Conservation (phyloP, 768 basidiomycete species). For the Cystofilobasidium macerans region DNA sequence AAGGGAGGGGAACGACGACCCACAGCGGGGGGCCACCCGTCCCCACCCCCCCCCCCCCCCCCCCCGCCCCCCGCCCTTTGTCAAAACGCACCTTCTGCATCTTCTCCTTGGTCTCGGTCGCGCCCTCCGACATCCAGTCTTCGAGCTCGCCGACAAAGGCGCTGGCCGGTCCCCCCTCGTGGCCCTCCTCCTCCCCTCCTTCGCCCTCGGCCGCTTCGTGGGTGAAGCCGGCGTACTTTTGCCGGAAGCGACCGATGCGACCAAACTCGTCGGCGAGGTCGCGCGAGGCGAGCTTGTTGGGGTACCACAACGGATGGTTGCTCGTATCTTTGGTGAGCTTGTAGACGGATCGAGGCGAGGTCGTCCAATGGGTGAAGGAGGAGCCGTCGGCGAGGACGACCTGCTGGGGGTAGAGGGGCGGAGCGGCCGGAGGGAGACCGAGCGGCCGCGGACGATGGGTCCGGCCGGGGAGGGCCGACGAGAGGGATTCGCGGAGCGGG, state of each 20-base stretch:
- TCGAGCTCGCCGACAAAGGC: slow-evolving; percentile 20
- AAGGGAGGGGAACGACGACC: neutral
- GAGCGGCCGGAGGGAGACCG: slow-evolving; percentile 12
- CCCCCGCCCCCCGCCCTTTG: no score
- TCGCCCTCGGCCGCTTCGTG: slow-evolving; percentile 1
- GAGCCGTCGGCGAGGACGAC: slow-evolving; percentile 26
- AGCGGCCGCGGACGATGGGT: slow-evolving; percentile 10
- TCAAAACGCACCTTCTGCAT: neutral
- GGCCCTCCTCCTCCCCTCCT: no score
- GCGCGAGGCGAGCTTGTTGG: slow-evolving; percentile 1
- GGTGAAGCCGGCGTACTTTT: slow-evolving; percentile 8
- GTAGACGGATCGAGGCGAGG: slow-evolving; percentile 19
- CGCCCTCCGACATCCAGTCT: slow-evolving; percentile 26
- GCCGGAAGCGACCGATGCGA: slow-evolving; percentile 20
- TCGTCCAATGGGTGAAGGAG: slow-evolving; percentile 16
- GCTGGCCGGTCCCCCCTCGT: no score
- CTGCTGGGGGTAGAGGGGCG: slow-evolving; percentile 19
- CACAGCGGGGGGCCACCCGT: no score
- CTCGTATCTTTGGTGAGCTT: slow-evolving; percentile 22
- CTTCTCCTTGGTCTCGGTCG: slow-evolving; percentile 16
- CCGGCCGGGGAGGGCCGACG: neutral
- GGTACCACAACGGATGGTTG: slow-evolving; percentile 25
- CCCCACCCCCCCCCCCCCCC: no score
- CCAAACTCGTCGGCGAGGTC: slow-evolving; percentile 25
- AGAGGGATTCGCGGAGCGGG: neutral